phyloP scores from a whole-genome alignment of 2,329 filamentous ascomycete genomes.

The Calonectria pteridis region DNA sequence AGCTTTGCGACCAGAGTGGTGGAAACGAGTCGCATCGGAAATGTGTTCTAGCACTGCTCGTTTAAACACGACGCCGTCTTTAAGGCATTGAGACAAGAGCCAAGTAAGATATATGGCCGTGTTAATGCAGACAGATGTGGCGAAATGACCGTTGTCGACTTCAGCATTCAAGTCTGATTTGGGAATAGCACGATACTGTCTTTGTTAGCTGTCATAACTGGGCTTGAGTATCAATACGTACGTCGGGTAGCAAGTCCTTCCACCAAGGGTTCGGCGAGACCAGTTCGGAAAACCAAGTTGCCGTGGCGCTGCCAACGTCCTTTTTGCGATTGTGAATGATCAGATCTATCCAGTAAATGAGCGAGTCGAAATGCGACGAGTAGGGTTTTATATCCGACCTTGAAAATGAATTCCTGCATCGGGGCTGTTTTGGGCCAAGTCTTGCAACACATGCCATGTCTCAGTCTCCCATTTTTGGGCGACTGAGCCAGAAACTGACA shows the following conservation, averaged over 20 bases:
- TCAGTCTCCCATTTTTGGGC: conserved; percentile 18
- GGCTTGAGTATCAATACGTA: background rate
- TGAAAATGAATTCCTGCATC: conserved; percentile 23
- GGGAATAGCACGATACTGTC: conserved; percentile 20
- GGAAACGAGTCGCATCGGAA: conserved; percentile 67
- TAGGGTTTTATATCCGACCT: background rate
- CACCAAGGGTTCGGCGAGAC: conserved; percentile 23
- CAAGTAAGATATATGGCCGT: conserved; percentile 87
- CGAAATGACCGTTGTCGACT: conserved; percentile 51
- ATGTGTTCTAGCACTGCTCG: conserved; percentile 76
- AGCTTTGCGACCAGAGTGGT: conserved; percentile 65
- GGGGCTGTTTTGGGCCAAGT: conserved; percentile 4
- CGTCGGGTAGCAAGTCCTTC: conserved; percentile 16
- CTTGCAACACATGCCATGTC: conserved; percentile 13
- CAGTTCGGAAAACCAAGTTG: conserved; percentile 24
- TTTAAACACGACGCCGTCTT: conserved; percentile 75
- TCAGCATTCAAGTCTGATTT: background rate
- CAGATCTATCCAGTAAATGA: background rate
- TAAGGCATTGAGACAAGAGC: conserved; percentile 82
- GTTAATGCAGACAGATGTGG: conserved; percentile 92
- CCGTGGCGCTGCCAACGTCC: conserved; percentile 20
- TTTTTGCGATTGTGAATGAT: conserved; percentile 25
- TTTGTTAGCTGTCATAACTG: background rate
- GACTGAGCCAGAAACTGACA: conserved; percentile 4
- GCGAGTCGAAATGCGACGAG: background rate